Evolutionary conservation across 805 yeast species (phyloP), one percentile per base, ranked within the genome.

Genomic region (Saccharomycopsis sp.): DNA sequence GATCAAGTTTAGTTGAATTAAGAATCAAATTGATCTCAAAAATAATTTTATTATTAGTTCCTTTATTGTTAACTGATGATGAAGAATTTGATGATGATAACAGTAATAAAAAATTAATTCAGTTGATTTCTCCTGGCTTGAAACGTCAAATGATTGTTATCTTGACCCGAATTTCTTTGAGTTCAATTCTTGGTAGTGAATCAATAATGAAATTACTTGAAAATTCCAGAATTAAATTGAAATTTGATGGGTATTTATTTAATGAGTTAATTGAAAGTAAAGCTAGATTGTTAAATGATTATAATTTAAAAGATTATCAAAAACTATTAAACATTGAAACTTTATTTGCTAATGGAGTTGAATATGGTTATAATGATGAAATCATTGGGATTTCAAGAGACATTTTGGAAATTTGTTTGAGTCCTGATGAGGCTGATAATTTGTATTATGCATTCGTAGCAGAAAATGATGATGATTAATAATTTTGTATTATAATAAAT

Each of bases 371-470:
- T 51, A 77, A 73, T 41, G 71, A 66, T 42, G 76, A 72, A 42
- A 73, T 76, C 2, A 73, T 80, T 29, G 85, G 78, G 46, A 61
- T 79, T 52, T 79, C 94, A 0, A 64, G 85, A 46, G 83, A 78
- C 47, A 69, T 85, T 15, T 61, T 86, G 40, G 85, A 78, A 44
- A 66, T 69, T 21, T 74, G 77, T 44, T 70, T 77, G 9, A 79
- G 85, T 3, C 77, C 78, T 51, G 87, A 81, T 48, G 94, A 83
- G 50, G 85, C 86, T 1, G 94, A 86, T 56, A 72, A 75, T 39
- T 60, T 85, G 46, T 83, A 74, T 54, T 40, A 45, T 23, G 49
- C 49, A 5, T 45, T 45, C 61, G 32, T 70, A 43, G 38, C 48
- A 5, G 48, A 39, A 13, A 42, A 47, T 10, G 31, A 35, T 34